Evolutionary conservation across 345 rosid genomes (phyloP), one percentile per base, ranked within the genome.

Genomic region (Ceriops zippeliana): DNA sequence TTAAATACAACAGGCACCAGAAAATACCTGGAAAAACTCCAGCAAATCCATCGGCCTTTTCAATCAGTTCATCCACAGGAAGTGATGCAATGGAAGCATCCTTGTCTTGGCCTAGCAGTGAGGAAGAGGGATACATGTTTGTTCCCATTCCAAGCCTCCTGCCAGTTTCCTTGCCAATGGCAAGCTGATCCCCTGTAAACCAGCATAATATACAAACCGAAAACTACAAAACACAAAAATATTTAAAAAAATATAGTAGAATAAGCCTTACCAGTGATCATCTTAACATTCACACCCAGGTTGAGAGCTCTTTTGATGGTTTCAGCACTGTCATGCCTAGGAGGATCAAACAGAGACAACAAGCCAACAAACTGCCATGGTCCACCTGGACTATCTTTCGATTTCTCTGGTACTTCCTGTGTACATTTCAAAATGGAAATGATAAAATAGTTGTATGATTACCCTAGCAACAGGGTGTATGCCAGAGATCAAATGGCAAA

Each of bases 121-220:
- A 80, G 35, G 97, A 89, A 78, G 98, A 92, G 6, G 93, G 96
- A 73, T 92, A 92, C 98, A 92, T 92, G 70, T 90, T 92, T 27
- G 97, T 90, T 63, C 98, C 98, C 98, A 92, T 92, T 65, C 98
- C 97, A 73, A 92, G 97, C 84, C 97, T 87, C 70, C 98, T 73
- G 24, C 91, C 98, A 3, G 98, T 92, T 85, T 92, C 98, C 86
- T 92, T 92, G 46, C 59, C 97, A 70, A 92, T 92, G 54, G 97
- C 98, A 73, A 92, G 96, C 68, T 92, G 97, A 85, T 92, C 98
- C 64, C 98, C 98, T 84, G 76, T 42, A 53, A 65, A 73, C 59
- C 38, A 37, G 57, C 67, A 66, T 11, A 61, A 46, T 31, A 65
- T 8, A 66, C 19, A 52, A 60, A 19, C 15, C 47, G 24, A 27